Base-by-base conservation (phyloP, 2,329 filamentous ascomycete species). In the Leptographium galeiforme region DNA sequence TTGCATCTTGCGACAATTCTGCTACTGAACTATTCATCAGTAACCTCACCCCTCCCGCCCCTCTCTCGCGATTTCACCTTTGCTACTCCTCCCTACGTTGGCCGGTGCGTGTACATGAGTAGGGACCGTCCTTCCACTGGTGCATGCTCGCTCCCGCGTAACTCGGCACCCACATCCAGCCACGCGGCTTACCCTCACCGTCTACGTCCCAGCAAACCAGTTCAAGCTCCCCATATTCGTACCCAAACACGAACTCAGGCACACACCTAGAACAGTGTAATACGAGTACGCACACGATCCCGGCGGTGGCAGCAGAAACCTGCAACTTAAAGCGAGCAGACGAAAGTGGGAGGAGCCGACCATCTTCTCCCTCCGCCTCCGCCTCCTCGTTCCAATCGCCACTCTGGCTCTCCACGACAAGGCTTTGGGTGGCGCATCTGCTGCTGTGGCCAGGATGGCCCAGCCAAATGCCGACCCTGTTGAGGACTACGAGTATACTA, bases 381-480 rank as follows among this genome's bases (percentile, higher is more conserved):
- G 13, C n/a, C 38, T 4, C 14, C 40, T 47, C n/a, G 8, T 40
- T 39, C 45, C 48, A 49, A 61, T 64, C 71, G 72, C 71, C 79
- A 82, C 70, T 67, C 78, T 84, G 81, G 76, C 77, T 71, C 74
- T 83, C 68, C 76, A 80, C 70, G 71, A 76, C 59, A 75, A 75
- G 66, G 67, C 74, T 61, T 75, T 78, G 73, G 77, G 79, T 76
- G 75, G 74, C 75, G 78, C 77, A 72, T 73, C 78, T 71, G 73
- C 74, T 75, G 80, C 77, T 77, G 78, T 76, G 78, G 80, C 79
- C 77, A 73, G 75, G 67, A 84, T 84, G 81, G 79, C 79, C 77
- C 78, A 81, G 77, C 78, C 78, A 69, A 77, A 71, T 73, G 75
- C 75, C 72, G 78, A 80, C 69, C 73, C 75, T 60, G 73, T 71